These are phyloP conservation scores for Emergomyces pasteurianus DNA, from an alignment of 2,329 filamentous ascomycete species.

Conservation along the genomic window DNA sequence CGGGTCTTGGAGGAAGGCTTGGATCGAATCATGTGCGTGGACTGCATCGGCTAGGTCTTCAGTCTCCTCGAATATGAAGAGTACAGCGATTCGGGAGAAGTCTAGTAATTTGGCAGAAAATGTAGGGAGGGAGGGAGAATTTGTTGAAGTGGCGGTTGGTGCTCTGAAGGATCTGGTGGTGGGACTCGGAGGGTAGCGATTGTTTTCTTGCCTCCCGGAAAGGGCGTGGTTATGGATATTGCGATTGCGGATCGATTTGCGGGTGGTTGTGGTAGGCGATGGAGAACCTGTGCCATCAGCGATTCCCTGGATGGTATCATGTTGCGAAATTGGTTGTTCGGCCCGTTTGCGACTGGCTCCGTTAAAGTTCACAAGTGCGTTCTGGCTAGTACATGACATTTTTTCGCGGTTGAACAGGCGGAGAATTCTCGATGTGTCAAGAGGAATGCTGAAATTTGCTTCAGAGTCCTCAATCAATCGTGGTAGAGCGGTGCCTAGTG, in stretches of 20 bases:
- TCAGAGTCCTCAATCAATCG: constrained; percentile 55
- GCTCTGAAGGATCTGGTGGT: constrained; percentile 11
- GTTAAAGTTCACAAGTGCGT: constrained; percentile 76
- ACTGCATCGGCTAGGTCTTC: constrained; percentile 10
- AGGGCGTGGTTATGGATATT: background rate
- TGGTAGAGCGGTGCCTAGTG: constrained; percentile 67
- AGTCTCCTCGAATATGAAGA: constrained; percentile 17
- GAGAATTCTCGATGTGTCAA: constrained; percentile 58
- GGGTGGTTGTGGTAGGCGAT: background rate
- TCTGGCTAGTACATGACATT: constrained; percentile 72
- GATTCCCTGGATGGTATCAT: background rate
- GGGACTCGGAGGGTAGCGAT: background rate
- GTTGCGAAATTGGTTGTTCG: background rate
- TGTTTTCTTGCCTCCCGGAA: background rate
- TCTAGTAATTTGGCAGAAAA: constrained; percentile 12
- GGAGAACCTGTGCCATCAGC: constrained; percentile 2
- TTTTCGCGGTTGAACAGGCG: constrained; percentile 63
- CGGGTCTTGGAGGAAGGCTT: constrained; percentile 6
- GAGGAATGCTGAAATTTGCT: constrained; percentile 61
- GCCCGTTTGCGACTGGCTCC: constrained; percentile 32
- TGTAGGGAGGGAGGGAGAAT: constrained; percentile 4
- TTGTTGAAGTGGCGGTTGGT: constrained; percentile 19
- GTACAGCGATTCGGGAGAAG: constrained; percentile 17
- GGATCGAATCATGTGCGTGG: constrained; percentile 11
- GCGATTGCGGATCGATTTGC: background rate